A percentile compares a stretch with the other conserved stretches of the same genome.
Conservation (phyloP, 306 rosid genomes). For the Vicia sativa region DNA sequence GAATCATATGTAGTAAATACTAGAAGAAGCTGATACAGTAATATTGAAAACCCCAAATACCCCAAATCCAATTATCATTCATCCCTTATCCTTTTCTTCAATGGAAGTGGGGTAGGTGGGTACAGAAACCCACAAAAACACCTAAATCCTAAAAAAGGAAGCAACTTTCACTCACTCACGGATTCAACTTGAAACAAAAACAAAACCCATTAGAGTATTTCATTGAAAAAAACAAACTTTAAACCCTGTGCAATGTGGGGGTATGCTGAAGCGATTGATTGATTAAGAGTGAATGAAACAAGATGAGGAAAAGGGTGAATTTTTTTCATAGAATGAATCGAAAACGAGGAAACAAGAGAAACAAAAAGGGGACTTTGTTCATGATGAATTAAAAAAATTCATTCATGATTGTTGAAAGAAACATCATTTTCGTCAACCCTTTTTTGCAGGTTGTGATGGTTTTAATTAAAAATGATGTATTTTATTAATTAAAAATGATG, state of each 20-base stretch:
- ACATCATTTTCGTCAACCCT: conserved; percentile 39
- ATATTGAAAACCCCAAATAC: conserved; percentile 33
- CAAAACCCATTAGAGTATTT: conserved; percentile 38
- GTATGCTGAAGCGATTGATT: conserved; percentile 28
- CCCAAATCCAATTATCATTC: conserved; percentile 40
- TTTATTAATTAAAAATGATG: background rate
- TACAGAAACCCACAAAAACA: conserved; percentile 34
- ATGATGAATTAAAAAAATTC: conserved; percentile 31
- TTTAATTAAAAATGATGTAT: background rate
- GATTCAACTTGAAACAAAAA: conserved; percentile 36
- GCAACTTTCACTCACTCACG: conserved; percentile 39
- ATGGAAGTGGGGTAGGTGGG: conserved; percentile 33
- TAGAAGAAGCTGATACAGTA: conserved; percentile 21
- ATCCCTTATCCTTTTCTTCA: conserved; percentile 42
- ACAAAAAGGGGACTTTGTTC: conserved; percentile 33
- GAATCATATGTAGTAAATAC: conserved; percentile 61
- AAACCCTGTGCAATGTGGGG: conserved; percentile 40
- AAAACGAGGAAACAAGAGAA: conserved; percentile 35
- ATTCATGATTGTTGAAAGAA: conserved; percentile 33
- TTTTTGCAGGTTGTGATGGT: conserved; percentile 29
- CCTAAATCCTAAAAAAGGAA: conserved; percentile 37
- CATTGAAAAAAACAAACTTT: conserved; percentile 11
- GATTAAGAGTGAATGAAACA: conserved; percentile 2
- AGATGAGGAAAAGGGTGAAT: conserved; percentile 11
- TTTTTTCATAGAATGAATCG: conserved; percentile 18